Percentiles rank a stretch among this genome's conserved stretches.
These are phyloP conservation scores for Themeda triandra DNA, from an alignment of 176 grass and related monocot species.

Conservation along the genomic window DNA sequence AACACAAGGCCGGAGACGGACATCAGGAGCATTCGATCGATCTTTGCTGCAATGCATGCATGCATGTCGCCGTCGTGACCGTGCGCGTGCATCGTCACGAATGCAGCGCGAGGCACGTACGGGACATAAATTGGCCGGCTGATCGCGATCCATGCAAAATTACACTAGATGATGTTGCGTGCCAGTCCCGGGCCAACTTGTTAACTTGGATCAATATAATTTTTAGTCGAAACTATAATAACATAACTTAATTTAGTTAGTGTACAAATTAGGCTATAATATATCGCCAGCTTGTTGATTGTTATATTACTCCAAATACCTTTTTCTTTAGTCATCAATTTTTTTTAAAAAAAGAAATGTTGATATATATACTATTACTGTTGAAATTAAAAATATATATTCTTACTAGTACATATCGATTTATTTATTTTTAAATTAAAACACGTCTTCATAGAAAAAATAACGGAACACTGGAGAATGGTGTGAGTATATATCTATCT, in stretches of 20 bases:
- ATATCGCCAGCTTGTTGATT: too few species aligned
- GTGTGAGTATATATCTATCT: neutral
- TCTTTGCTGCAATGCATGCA: neutral
- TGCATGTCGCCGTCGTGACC: constrained; percentile 1
- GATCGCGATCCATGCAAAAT: too few species aligned
- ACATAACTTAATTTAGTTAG: too few species aligned
- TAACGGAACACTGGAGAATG: neutral
- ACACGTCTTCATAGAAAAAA: neutral
- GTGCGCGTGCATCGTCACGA: neutral
- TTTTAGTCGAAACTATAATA: too few species aligned
- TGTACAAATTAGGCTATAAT: too few species aligned
- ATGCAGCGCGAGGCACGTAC: neutral
- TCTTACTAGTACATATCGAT: neutral
- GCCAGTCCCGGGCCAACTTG: too few species aligned
- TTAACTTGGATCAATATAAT: too few species aligned
- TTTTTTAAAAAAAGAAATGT: neutral
- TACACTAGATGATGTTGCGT: too few species aligned
- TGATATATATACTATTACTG: neutral
- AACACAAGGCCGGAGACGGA: too few species aligned
- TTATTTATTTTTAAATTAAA: neutral
- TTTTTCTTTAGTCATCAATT: neutral
- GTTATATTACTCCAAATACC: too few species aligned
- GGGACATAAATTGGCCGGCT: too few species aligned
- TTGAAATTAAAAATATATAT: neutral
- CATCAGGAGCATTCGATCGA: neutral